Evolutionary conservation across 768 basidiomycete species (phyloP), one percentile per base, ranked within the genome.

Genomic region (Mrakia gelida): DNA sequence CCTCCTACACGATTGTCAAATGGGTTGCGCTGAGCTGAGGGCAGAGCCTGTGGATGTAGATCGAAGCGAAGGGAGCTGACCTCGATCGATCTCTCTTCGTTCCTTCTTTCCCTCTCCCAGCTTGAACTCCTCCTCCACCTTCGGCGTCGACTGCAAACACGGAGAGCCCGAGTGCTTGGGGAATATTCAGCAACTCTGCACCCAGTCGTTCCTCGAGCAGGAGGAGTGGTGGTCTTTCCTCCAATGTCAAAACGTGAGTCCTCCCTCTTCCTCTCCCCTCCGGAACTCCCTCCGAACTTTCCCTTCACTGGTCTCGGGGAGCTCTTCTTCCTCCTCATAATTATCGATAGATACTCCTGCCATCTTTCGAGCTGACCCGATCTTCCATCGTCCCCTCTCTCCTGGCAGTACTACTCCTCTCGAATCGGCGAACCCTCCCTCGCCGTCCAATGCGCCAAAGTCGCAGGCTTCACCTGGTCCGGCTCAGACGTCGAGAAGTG

Each of bases 161-260:
- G 76, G 76, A 28, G 18, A 34, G 54, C 18, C n/a, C 43, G 76
- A 77, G 34, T 71, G 68, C 26, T 3, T 15, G 32, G 76, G 76
- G 9, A 71, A 77, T 41, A 32, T 77, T 41, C 76, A 77, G 30
- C 76, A 77, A 43, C 71, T 77, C 21, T 77, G 76, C 15, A 59
- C 59, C 7, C 71, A 71, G 59, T 15, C 23, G 32, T 34, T 71
- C 43, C 70, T 77, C 13, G 56, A 43, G 21, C 76, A 77, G 71
- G 43, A 38, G 1, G 28, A 43, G 16, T 77, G 76, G 76, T 77
- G 76, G 76, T 56, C 26, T 0, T 77, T 77, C 56, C 16, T 77
- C 21, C 56, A 52, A 3, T 77, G 76, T 23, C 76, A 77, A 70
- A 63, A 77, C 43, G 75, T 76, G 9, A 34, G 75, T 62, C 41